Base-by-base conservation (phyloP, 352 stramenopile species). In the Globisporangium splendens region DNA sequence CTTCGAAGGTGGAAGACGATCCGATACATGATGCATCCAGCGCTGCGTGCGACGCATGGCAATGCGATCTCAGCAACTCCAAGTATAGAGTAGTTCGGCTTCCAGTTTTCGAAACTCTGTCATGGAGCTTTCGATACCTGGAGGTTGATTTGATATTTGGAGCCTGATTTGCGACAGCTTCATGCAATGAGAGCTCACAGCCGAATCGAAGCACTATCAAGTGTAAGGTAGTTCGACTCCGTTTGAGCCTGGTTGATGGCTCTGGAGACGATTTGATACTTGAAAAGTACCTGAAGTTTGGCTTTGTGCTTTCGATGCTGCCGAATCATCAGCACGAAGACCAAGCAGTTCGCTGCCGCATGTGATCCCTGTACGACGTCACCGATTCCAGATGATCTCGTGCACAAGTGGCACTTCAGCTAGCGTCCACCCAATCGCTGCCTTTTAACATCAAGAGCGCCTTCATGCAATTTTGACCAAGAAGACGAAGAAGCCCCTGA, bases 191-290 rank as follows among this genome's bases (percentile, higher is more conserved):
- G 28, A 35, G 28, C 5, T 8, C 28, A 35, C 28, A 35, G 28
- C 28, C 28, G 28, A 35, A 35, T 35, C 10, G 28, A 35, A 35
- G 46, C 13, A 28, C 11, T 21, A 15, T 51, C 46, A 39, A 51
- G 46, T 35, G 46, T 41, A 54, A 42, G 43, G 48, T 54, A 54
- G 48, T 54, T 54, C 48, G 48, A 54, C 48, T 54, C 35, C n/a
- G 20, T 21, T 41, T 54, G 48, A 18, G 48, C 31, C 24, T 24
- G 21, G 47, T 22, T 8, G 8, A 10, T 43, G 38, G 10, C 38
- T n/a, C 28, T 4, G 28, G 35, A 54, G 28, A 42, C 48, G 48
- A 54, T 54, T 54, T 54, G 48, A 41, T 35, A 42, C 48, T 54
- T 54, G 48, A 35, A 22, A 17, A 12, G 39, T 1, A 12, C 39